Evolutionary conservation across 768 basidiomycete genomes (phyloP), one percentile per base, ranked within the genome.

Genomic region (Hericium rajendrae): DNA sequence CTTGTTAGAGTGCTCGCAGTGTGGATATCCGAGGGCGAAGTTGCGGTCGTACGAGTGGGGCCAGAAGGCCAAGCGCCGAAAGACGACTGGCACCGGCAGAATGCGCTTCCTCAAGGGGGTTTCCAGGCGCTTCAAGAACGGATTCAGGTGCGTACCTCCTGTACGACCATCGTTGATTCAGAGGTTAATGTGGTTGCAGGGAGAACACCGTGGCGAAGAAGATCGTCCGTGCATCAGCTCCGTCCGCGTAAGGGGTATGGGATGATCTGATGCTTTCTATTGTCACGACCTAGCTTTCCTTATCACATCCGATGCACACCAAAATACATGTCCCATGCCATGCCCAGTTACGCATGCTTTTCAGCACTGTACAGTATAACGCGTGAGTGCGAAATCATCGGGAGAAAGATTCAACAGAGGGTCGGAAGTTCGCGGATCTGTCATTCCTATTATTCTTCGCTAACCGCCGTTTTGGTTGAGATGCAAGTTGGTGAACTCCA

Each of bases 1-100:
- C 41, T 50, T 39, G 5, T 12, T 38, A 97, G 94, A 85, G 59
- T 98, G 97, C 76, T 88, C 86, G 22, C 89, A 91, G 71, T 97
- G 97, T 72, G 97, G 95, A 57, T 98, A 93, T 77, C 97, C 97
- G 48, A 76, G 92, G 56, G 94, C 97, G 56, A 98, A 91, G 77
- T 75, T 95, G 67, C 85, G 95, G 69, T 94, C 91, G 67, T 98
- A 85, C 75, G 89, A 97, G 76, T 98, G 97, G 97, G 93, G 94
- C 64, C 81, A 85, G 72, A 99, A 99, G 83, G 97, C 97, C 55
- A 97, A 98, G 85, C 88, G 97, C 76, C 88, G 95, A 85, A 97
- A 95, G 86, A 98, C 95, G 51, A 97, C 97, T 59, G 97, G 97
- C 59, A 94, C 95, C 63, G 95, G 95, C 64, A 82, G 94, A 69